Evolutionary conservation across 495 filamentous ascomycete species (phyloP).

Genomic region (Barbatosphaeria neglecta): DNA sequence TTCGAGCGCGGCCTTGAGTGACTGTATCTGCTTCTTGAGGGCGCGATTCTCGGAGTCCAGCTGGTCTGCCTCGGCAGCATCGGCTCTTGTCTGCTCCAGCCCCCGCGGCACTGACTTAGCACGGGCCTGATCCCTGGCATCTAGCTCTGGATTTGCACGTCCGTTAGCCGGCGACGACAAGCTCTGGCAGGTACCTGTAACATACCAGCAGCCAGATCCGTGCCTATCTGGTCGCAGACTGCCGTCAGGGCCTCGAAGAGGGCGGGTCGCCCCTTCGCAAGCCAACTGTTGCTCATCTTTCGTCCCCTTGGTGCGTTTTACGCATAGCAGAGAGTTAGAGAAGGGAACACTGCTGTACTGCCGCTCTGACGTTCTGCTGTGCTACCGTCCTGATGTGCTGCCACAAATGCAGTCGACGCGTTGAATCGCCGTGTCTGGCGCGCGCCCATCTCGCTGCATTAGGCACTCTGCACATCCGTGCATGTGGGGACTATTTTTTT

Average conservation of each 20-base stretch:
- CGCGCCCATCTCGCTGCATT: too few species aligned
- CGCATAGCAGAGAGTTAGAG: background rate
- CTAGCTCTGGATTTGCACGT: slow-evolving; percentile 7
- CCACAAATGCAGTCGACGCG: too few species aligned
- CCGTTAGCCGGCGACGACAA: background rate
- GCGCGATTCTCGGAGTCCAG: slow-evolving; percentile 23
- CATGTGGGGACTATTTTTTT: too few species aligned
- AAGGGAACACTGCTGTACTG: too few species aligned
- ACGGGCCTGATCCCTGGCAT: slow-evolving; percentile 3
- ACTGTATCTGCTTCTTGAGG: slow-evolving; percentile 21
- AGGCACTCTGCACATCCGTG: too few species aligned
- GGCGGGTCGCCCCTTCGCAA: slow-evolving; percentile 21
- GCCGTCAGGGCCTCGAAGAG: slow-evolving; percentile 27
- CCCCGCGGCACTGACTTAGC: slow-evolving; percentile 11
- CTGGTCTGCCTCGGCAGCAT: slow-evolving; percentile 10
- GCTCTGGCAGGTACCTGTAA: background rate
- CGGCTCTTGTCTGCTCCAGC: slow-evolving; percentile 15
- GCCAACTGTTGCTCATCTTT: slow-evolving; percentile 26
- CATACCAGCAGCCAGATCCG: slow-evolving; percentile 23
- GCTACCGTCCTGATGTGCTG: too few species aligned
- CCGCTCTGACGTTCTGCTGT: too few species aligned
- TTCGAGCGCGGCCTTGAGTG: slow-evolving; percentile 5
- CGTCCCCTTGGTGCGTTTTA: background rate
- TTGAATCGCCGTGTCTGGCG: too few species aligned
- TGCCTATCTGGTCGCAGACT: slow-evolving; percentile 25